Conservation (phyloP, 2,329 filamentous ascomycete species). For the Emericellopsis cladophorae region DNA sequence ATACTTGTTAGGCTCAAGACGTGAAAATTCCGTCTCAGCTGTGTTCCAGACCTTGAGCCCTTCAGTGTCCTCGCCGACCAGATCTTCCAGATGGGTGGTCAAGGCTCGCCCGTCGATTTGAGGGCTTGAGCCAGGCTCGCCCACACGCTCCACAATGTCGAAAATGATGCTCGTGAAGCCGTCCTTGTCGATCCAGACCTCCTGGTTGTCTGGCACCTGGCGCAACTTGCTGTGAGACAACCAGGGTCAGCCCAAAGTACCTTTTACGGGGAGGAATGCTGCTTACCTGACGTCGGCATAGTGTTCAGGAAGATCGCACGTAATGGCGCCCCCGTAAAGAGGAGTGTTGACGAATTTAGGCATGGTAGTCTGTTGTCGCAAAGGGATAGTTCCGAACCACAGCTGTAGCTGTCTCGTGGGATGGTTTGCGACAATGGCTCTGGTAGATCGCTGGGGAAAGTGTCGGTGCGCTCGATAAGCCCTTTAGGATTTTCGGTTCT, state of each 20-base stretch:
- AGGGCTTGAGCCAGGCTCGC: constrained; percentile 34
- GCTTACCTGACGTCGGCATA: constrained; percentile 63
- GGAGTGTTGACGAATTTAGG: constrained; percentile 42
- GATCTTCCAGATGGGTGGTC: constrained; percentile 55
- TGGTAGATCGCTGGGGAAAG: too few species aligned
- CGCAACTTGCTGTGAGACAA: constrained; percentile 47
- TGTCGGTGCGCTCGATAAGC: too few species aligned
- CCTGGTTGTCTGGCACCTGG: constrained; percentile 76
- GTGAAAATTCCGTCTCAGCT: constrained; percentile 44
- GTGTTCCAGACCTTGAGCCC: constrained; percentile 55
- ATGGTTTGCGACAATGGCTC: too few species aligned
- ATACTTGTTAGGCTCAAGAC: constrained; percentile 28
- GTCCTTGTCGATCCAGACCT: constrained; percentile 75
- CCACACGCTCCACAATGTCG: constrained; percentile 78
- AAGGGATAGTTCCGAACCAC: background rate
- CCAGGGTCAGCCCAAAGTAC: constrained; percentile 2
- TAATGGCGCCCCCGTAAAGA: constrained; percentile 63
- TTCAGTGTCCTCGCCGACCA: constrained; percentile 52
- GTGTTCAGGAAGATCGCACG: constrained; percentile 51
- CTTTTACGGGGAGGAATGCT: background rate
- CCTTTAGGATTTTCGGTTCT: too few species aligned
- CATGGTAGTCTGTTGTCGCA: constrained; percentile 18
- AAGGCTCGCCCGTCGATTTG: constrained; percentile 59
- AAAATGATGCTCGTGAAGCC: constrained; percentile 82
- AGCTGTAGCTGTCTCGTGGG: too few species aligned